Base-by-base conservation (phyloP, 176 grass and related monocot species). In the Oryza glumipatula region DNA sequence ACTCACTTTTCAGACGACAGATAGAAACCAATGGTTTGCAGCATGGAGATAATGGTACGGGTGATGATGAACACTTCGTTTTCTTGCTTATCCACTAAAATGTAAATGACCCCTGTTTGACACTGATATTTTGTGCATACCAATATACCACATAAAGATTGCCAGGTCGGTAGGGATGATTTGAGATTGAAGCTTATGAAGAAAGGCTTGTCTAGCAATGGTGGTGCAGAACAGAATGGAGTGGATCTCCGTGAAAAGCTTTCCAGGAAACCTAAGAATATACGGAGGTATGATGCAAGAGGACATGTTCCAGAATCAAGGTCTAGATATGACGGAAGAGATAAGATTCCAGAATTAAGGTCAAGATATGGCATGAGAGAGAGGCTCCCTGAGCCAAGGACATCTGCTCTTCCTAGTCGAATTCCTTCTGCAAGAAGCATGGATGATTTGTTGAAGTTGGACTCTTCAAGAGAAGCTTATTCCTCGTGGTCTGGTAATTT, bases 221-320 rank as follows among this genome's bases (percentile, higher is more conserved):
- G 67, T 85, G 81, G 45, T 70, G 11, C 69, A 64, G 65, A 86
- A 82, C 89, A 79, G 38, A 78, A 89, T 69, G 79, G 72, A 54
- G 80, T 84, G 78, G 93, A 95, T 74, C 90, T 95, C 32, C 90
- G 93, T 76, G 90, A 95, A 90, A 95, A 88, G 65, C 88, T 95
- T 86, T 95, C 90, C 60, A 77, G 80, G 41, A 92, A 88, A 36
- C 79, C 28, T 22, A 89, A 88, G 45, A 77, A 73, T 76, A 67
- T 60, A 63, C 43, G 17, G 1, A 86, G 85, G 83, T 74, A 76
- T 68, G 83, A 92, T 81, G 23, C 86, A 76, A 87, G 76, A 77
- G 85, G 81, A 13, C 30, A 70, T 76, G 80, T 5, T 67, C 65
- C 76, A 91, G 85, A 91, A 46, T 84, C 71, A 72, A 88, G 76